Evolutionary conservation across 345 rosid species (phyloP).

Genomic region (Citrus hindsii): DNA sequence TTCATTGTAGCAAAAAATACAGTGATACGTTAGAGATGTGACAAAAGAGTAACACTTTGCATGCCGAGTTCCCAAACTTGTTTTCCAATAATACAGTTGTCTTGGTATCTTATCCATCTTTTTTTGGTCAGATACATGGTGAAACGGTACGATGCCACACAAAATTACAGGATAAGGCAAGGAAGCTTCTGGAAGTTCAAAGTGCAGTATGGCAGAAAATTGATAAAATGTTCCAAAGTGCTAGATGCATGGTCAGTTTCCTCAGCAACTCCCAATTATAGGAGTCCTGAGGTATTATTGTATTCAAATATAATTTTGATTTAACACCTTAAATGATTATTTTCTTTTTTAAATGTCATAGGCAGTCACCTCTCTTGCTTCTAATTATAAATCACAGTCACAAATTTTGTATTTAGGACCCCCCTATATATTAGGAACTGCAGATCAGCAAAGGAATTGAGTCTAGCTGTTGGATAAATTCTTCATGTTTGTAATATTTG

Average conservation of each 20-base stretch:
- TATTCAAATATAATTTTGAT: not conserved
- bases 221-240: constrained; percentile 78
- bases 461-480: not conserved
- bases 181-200: constrained; percentile 68
- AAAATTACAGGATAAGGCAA: constrained; percentile 64
- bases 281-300: constrained; percentile 3
- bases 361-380: not conserved
- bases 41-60: not conserved
- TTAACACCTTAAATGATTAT: not conserved
- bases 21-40: not conserved
- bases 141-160: constrained; percentile 71
- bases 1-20: not conserved
- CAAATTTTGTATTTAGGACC: constrained; percentile 1
- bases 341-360: not conserved
- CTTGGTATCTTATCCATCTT: not conserved
- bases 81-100: not conserved
- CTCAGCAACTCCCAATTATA: constrained; percentile 91
- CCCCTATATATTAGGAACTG: not conserved
- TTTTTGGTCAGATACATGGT: constrained; percentile 71
- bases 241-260: constrained; percentile 89
- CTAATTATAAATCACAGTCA: not conserved
- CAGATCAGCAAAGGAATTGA: not conserved
- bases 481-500: not conserved
- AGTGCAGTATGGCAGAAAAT: constrained; percentile 74
- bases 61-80: not conserved